Base-by-base conservation (phyloP, 805 yeast genomes). In the Pachysolen tannophilus region DNA sequence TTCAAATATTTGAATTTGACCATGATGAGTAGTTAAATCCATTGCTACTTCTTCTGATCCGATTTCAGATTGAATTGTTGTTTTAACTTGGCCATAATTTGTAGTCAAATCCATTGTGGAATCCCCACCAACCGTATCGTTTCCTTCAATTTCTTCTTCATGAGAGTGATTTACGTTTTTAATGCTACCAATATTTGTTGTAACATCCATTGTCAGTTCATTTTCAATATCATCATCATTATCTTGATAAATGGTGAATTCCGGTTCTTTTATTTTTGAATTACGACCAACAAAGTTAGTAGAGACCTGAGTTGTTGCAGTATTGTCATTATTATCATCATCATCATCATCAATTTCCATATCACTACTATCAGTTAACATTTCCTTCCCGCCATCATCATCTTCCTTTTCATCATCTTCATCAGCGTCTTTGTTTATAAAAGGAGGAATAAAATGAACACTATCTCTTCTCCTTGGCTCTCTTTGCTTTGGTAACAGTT, bases 31-130 rank as follows among this genome's bases (percentile, higher is more conserved):
- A 13, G 58, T 53, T 19, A 53, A 39, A 27, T 57, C 61, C 64
- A 59, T 59, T 6, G 60, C 53, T 15, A 44, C 38, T n/a, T 41
- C 47, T 18, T 54, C 59, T 7, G 43, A 49, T 6, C 43, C 44
- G 9, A 32, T 41, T 20, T 32, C 38, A 13, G 30, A 32, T 11
- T 14, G 15, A 20, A 20, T 6, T 24, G 7, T 2, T 20, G 24
- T 10, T 13, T 8, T 27, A 8, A 6, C 5, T 3, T 11, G 9
- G 28, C 9, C 6, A 20, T 20, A 10, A 18, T 20, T 26, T 13
- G 9, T 11, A 17, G 32, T 28, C 6, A 28, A 14, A 10, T 34
- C 33, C 32, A 28, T 34, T 14, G 28, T 19, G n/a, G n/a, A n/a
- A n/a, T n/a, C n/a, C 20, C 32, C 40, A 5, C 11, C 21, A 6